phyloP scores from a whole-genome alignment of 176 grass and related monocot genomes.

The Carex kokanica region DNA sequence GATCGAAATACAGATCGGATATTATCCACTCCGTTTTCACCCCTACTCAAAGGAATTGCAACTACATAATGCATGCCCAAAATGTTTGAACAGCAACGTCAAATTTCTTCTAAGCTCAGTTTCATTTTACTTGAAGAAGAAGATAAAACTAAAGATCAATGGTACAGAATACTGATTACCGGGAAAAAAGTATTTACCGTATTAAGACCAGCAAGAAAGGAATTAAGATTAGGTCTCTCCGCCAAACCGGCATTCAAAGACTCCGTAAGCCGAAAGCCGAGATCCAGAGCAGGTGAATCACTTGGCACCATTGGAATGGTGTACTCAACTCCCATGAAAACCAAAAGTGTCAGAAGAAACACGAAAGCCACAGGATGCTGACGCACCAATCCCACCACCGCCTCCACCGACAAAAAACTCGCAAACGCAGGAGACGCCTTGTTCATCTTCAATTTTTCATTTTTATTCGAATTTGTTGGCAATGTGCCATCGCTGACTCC shows the following conservation, averaged over 20 bases:
- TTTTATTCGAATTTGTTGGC: background rate
- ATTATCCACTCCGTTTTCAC: no score
- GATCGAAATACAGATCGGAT: no score
- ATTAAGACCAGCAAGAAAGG: constrained; percentile 80
- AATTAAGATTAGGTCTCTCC: constrained; percentile 55
- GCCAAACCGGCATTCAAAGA: constrained; percentile 51
- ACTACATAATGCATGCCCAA: background rate
- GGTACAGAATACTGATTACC: no score
- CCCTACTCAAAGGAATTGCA: background rate
- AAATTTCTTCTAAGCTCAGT: background rate
- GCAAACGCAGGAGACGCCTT: background rate
- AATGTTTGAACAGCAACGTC: background rate
- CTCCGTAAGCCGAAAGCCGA: constrained; percentile 57
- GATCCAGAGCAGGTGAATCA: constrained; percentile 59
- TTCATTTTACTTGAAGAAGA: background rate
- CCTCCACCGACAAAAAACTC: background rate
- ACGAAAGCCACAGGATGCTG: constrained; percentile 52
- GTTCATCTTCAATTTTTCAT: background rate
- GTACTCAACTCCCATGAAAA: constrained; percentile 96
- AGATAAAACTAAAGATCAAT: background rate
- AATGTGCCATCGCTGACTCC: background rate
- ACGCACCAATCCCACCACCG: constrained; percentile 2
- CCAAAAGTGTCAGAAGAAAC: constrained; percentile 48
- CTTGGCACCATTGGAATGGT: constrained; percentile 71
- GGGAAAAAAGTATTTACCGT: constrained; percentile 39